Percentiles rank a stretch among this genome's conserved stretches.
These are phyloP conservation scores for Auricularia sp. DNA, from an alignment of 768 basidiomycete species.

Conservation along the genomic window DNA sequence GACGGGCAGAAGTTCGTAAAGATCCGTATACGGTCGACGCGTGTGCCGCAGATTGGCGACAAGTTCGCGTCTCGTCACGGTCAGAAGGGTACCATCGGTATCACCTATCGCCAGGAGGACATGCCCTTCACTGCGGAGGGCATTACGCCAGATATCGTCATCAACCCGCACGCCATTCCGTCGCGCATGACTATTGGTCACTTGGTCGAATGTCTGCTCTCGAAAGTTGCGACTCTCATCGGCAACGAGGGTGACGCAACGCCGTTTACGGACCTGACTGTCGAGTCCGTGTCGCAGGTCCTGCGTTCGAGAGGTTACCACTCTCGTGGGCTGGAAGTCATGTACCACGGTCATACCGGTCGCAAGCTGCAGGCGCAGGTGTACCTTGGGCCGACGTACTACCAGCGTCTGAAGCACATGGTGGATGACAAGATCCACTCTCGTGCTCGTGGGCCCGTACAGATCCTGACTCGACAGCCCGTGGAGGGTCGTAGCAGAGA, in stretches of 20 bases:
- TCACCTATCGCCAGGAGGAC: conserved; percentile 98
- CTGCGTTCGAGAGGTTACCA: conserved; percentile 88
- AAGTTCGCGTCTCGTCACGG: conserved; percentile 99
- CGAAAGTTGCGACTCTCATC: conserved; percentile 91
- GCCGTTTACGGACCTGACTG: conserved; percentile 95
- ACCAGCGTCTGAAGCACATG: conserved; percentile 99
- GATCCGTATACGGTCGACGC: conserved; percentile 89
- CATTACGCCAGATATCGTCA: conserved; percentile 93
- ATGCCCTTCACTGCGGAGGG: conserved; percentile 99
- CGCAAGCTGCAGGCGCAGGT: conserved; percentile 95
- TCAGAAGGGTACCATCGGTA: conserved; percentile 99
- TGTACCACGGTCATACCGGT: conserved; percentile 99
- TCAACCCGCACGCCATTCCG: conserved; percentile 99
- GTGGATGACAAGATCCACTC: conserved; percentile 99
- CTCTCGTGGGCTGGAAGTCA: conserved; percentile 91
- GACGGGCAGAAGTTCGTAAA: conserved; percentile 98
- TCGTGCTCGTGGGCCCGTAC: conserved; percentile 91
- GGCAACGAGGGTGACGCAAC: conserved; percentile 98
- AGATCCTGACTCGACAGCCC: conserved; percentile 94
- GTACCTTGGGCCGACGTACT: conserved; percentile 97
- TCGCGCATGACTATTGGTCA: conserved; percentile 99
- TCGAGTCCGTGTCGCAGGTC: conserved; percentile 93
- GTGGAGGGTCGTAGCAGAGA: conserved; percentile 98
- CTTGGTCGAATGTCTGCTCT: conserved; percentile 94
- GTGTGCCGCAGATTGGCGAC: conserved; percentile 96